These are phyloP conservation scores for Lentinus brumalis DNA, from an alignment of 768 basidiomycete species.

Conservation along the genomic window DNA sequence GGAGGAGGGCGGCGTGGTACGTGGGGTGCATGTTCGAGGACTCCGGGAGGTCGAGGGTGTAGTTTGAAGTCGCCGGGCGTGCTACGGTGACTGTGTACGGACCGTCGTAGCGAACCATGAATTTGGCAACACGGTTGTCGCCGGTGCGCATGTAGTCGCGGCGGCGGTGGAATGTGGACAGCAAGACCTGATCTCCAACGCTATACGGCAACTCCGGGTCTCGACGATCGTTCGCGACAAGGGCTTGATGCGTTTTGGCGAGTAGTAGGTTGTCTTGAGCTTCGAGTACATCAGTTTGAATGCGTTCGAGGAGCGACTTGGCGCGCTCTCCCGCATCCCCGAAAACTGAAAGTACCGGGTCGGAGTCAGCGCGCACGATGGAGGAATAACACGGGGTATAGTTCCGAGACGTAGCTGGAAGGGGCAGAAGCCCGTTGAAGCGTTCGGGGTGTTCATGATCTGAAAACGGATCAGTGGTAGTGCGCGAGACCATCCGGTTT, in stretches of 20 bases:
- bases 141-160: not conserved
- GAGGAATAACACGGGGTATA: too few species aligned
- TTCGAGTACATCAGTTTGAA: too few species aligned
- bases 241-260: too few species aligned
- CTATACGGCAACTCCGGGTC: not conserved
- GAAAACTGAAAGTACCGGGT: too few species aligned
- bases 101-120: not conserved
- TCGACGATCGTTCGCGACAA: not conserved
- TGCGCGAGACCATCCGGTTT: slow-evolving; percentile 13
- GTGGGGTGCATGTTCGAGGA: not conserved
- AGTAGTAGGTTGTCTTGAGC: too few species aligned
- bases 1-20: slow-evolving; percentile 16
- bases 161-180: not conserved
- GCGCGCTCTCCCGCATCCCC: too few species aligned
- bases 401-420: too few species aligned
- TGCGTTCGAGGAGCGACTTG: too few species aligned
- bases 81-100: too few species aligned
- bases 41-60: not conserved
- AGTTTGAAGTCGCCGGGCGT: not conserved
- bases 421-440: not conserved
- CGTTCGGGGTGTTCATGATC: slow-evolving; percentile 27
- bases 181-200: not conserved
- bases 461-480: slow-evolving; percentile 27
- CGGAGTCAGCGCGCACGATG: too few species aligned
- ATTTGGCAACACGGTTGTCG: not conserved